Conservation (phyloP, 768 basidiomycete genomes). For the Kwoniella bestiolae region DNA sequence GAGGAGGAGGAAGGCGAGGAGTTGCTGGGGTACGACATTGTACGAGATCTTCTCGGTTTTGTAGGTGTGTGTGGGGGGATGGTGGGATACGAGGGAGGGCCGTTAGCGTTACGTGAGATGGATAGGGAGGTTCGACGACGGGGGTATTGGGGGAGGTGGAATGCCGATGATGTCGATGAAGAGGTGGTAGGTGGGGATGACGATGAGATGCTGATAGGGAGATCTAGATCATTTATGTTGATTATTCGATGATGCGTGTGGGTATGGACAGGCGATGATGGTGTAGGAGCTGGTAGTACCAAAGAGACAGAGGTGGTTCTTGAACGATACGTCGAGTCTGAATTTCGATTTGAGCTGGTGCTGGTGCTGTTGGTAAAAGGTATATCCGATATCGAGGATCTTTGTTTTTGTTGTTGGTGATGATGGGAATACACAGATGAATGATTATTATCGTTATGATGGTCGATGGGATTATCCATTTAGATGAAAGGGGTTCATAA, state of each 20-base stretch:
- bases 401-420: background rate
- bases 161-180: slow-evolving; percentile 7
- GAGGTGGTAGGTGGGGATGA: slow-evolving; percentile 4
- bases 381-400: slow-evolving; percentile 7
- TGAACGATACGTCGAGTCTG: background rate
- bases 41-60: background rate
- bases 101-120: background rate
- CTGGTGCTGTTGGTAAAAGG: background rate
- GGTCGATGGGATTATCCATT: slow-evolving; percentile 1
- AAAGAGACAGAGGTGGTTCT: slow-evolving; percentile 4
- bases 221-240: slow-evolving; percentile 1
- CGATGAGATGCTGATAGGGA: background rate
- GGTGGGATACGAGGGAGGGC: background rate
- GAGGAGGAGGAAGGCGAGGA: background rate
- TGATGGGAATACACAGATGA: slow-evolving; percentile 7
- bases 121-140: slow-evolving; percentile 6
- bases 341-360: background rate
- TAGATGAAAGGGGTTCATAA: slow-evolving; percentile 9
- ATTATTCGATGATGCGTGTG: background rate
- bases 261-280: too few species aligned
- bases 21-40: slow-evolving; percentile 2
- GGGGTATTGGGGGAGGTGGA: slow-evolving; percentile 6
- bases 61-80: background rate
- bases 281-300: background rate
- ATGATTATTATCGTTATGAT: background rate